These are phyloP conservation scores for Cyberlindnera xylosilytica DNA, from an alignment of 805 yeast species.

Conservation along the genomic window DNA sequence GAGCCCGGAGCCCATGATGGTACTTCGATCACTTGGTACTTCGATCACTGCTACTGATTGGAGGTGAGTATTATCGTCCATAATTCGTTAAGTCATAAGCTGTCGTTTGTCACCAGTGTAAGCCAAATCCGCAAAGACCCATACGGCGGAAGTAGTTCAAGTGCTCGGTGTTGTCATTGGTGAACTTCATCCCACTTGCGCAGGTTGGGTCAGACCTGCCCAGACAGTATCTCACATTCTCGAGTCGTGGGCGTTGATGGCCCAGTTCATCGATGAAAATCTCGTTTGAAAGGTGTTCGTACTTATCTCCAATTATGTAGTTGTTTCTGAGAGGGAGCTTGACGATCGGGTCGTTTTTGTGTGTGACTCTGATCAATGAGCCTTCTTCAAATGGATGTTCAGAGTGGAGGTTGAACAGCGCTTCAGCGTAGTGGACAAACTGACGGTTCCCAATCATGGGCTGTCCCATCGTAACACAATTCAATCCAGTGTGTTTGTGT, in stretches of 20 bases:
- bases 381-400: conserved; percentile 4
- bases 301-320: conserved; percentile 18
- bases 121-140: conserved; percentile 27
- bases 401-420: conserved; percentile 5
- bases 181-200: conserved; percentile 18
- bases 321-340: conserved; percentile 23
- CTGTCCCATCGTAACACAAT: conserved; percentile 27
- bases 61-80: too few relatives aligned
- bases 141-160: conserved; percentile 28
- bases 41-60: too few relatives aligned
- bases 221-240: conserved; percentile 70
- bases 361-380: conserved; percentile 21
- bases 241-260: conserved; percentile 10
- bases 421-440: conserved; percentile 17
- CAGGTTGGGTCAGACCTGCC: conserved; percentile 67
- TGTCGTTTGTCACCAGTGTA: background rate
- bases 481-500: background rate
- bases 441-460: conserved; percentile 26
- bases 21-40: too few relatives aligned
- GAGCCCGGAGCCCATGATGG: too few relatives aligned
- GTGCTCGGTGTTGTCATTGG: conserved; percentile 25
- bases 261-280: conserved; percentile 25
- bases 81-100: conserved; percentile 15
- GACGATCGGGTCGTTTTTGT: conserved; percentile 27
- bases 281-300: conserved; percentile 20